A percentile compares a stretch with the other conserved stretches of the same genome.
Evolutionary conservation across 225 moss, liverwort and hornwort species (phyloP).

Genomic region (Neckera pumila): DNA sequence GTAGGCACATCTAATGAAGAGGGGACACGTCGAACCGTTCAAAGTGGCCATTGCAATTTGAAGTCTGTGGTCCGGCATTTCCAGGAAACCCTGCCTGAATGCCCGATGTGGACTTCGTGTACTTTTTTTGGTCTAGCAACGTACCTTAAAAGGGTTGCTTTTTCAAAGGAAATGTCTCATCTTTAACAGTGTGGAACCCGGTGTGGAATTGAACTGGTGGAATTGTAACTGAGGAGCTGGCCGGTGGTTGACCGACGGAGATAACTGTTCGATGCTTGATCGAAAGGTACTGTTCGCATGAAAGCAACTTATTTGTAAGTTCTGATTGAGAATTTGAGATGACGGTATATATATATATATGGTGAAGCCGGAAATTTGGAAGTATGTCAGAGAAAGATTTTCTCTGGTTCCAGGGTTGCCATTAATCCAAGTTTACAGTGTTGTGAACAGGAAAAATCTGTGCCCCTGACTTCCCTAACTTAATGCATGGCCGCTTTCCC

Average conservation of each 20-base stretch:
- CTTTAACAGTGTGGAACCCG: neutral
- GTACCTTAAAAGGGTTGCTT: neutral
- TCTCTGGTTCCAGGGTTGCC: neutral
- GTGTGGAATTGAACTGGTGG: neutral
- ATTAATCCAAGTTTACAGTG: neutral
- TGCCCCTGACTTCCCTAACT: neutral
- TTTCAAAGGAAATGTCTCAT: neutral
- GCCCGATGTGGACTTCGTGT: neutral
- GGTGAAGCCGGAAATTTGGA: neutral
- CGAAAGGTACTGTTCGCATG: neutral
- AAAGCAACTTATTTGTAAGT: neutral
- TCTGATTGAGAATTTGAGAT: neutral
- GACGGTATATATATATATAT: neutral
- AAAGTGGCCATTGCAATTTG: neutral
- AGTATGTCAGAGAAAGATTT: neutral
- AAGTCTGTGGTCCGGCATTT: neutral
- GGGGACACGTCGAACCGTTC: neutral
- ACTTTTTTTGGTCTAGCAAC: neutral
- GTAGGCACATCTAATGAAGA: neutral
- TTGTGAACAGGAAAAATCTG: neutral
- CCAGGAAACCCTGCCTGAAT: neutral
- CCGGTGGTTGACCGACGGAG: too few relatives aligned
- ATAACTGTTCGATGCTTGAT: neutral
- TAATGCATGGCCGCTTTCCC: neutral
- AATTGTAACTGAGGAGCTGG: neutral